Conservation (phyloP, 2,329 filamentous ascomycete species). For the Colletotrichum theobromicola region DNA sequence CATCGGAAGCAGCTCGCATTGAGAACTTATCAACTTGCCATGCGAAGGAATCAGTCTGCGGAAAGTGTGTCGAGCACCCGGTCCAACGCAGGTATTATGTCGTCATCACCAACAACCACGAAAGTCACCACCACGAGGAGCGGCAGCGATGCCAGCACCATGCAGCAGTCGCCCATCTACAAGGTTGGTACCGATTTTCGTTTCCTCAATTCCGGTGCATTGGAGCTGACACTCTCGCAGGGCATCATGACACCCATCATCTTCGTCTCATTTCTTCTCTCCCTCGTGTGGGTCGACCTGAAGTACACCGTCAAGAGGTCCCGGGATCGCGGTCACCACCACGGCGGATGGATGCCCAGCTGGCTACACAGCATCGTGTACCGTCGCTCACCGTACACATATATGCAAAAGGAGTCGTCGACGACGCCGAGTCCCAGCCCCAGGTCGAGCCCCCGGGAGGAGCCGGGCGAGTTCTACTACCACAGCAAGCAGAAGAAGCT, state of each 20-base stretch:
- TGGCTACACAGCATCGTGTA: constrained; percentile 50
- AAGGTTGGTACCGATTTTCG: constrained; percentile 23
- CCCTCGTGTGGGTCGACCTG: constrained; percentile 67
- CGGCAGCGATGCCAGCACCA: not conserved
- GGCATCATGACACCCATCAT: constrained; percentile 66
- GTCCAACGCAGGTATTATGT: constrained; percentile 1
- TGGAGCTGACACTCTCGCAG: constrained; percentile 29
- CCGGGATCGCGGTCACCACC: constrained; percentile 34
- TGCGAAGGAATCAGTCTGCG: not conserved
- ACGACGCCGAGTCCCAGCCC: constrained; percentile 13
- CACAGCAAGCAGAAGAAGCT: constrained; percentile 65
- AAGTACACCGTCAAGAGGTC: constrained; percentile 57
- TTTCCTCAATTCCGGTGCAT: not conserved
- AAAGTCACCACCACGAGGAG: constrained; percentile 13
- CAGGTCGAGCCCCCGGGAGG: constrained; percentile 21
- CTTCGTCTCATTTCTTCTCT: constrained; percentile 69
- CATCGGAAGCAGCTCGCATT: not conserved
- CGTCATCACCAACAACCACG: constrained; percentile 23
- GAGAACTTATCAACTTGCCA: not conserved
- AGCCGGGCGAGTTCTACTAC: constrained; percentile 46
- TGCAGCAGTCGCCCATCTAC: constrained; percentile 26
- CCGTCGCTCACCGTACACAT: constrained; percentile 43
- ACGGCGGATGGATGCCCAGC: constrained; percentile 34
- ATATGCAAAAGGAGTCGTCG: constrained; percentile 27
- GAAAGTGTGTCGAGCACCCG: not conserved